Base-by-base conservation (phyloP, 106 monocot genomes). In the Iris macrosiphon region DNA sequence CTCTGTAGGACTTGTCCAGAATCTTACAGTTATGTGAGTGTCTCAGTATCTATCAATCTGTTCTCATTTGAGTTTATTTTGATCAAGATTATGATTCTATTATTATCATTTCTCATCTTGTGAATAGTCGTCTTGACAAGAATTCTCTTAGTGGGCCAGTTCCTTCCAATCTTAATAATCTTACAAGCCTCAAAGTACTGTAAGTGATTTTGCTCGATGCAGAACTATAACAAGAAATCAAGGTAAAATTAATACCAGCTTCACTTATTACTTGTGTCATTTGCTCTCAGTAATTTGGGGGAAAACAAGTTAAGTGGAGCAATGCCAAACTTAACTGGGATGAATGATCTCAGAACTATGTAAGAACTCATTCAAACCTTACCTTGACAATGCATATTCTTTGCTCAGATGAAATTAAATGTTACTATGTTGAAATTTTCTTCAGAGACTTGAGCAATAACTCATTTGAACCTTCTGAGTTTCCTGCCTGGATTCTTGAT, bases 141-240 rank as follows among this genome's bases (percentile, higher is more conserved):
- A 77, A 77, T 63, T 12, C 18, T 16, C 63, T 89, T 34, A 70
- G 14, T 10, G 79, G 73, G 4, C 2, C 53, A 27, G 69, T 88
- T 62, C 88, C 88, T 38, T 40, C 72, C n/a, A 76, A 12, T 49
- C 44, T 88, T 11, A 66, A 9, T 10, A 83, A 76, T 12, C 83
- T 83, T 22, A 70, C 59, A 17, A 37, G 1, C 0, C 57, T 76
- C 47, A 49, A 3, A 22, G 69, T 67, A 43, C 32, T 89, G 89
- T 89, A 74, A 84, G 83, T 66, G 11, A 30, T n/a, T n/a, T n/a
- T 34, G n/a, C n/a, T n/a, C n/a, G n/a, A n/a, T 52, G 40, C 68
- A 89, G 89, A 48, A 79, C 69, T 54, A 23, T 89, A 41, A 72
- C 84, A 35, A 84, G 72, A 45, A 89, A 89, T 35, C 20, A 59